Conservation (phyloP, 495 filamentous ascomycete species). For the Talaromyces adpressus region DNA sequence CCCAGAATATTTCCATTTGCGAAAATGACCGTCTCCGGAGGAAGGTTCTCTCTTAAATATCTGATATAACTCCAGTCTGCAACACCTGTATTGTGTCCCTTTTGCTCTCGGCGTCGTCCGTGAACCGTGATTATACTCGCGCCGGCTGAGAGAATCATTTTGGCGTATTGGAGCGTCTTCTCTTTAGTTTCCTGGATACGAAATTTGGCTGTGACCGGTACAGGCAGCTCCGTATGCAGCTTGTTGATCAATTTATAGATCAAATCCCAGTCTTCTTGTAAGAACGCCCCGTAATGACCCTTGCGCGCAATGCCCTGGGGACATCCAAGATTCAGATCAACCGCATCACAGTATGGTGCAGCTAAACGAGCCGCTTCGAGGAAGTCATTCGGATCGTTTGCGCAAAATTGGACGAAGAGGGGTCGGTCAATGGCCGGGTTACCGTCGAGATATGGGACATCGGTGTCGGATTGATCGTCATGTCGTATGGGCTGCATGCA, state of each 20-base stretch:
- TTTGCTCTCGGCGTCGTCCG: constrained; percentile 82
- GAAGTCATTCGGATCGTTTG: constrained; percentile 75
- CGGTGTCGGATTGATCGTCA: constrained; percentile 19
- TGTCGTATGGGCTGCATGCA: constrained; percentile 67
- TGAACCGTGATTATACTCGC: constrained; percentile 92
- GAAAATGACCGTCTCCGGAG: constrained; percentile 84
- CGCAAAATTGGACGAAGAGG: constrained; percentile 93
- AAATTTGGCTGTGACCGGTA: constrained; percentile 94
- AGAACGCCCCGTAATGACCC: constrained; percentile 87
- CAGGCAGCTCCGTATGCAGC: constrained; percentile 59
- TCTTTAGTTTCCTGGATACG: constrained; percentile 82
- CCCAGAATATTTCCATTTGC: constrained; percentile 93
- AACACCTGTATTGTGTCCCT: constrained; percentile 89
- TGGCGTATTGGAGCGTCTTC: constrained; percentile 80
- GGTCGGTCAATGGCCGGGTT: constrained; percentile 77
- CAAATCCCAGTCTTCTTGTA: constrained; percentile 87
- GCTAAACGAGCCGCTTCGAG: constrained; percentile 69
- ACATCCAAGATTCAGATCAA: constrained; percentile 97
- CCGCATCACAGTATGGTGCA: constrained; percentile 81
- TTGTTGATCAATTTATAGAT: constrained; percentile 73
- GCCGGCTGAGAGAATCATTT: constrained; percentile 79
- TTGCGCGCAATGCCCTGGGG: constrained; percentile 89
- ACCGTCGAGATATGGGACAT: constrained; percentile 65
- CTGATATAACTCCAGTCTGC: constrained; percentile 85
- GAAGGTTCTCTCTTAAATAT: constrained; percentile 77